Percentiles rank a stretch among this genome's conserved stretches.
phyloP scores from a whole-genome alignment of 306 rosid species.

The Prunus padus region DNA sequence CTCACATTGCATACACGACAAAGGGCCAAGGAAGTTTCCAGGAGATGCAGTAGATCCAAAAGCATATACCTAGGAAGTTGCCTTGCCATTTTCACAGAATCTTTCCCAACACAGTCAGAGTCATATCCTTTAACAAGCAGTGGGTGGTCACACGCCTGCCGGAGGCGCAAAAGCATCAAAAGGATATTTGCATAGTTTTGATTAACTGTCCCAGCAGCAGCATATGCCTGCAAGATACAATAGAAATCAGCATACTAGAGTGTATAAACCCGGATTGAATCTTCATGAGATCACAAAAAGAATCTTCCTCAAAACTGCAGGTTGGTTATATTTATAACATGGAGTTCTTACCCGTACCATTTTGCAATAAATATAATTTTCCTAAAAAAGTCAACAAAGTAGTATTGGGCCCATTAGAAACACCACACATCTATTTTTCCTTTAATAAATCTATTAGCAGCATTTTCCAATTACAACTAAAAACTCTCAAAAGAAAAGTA shows the following conservation, averaged over 20 bases:
- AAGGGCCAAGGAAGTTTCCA: slow-evolving; percentile 70
- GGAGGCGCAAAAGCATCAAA: slow-evolving; percentile 92
- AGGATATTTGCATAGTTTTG: slow-evolving; percentile 98
- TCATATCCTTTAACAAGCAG: slow-evolving; percentile 76
- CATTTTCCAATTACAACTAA: background rate
- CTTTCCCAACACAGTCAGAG: slow-evolving; percentile 63
- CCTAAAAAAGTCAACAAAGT: background rate
- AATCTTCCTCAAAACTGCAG: background rate
- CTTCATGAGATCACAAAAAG: background rate
- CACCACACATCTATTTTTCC: background rate
- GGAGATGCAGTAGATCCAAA: slow-evolving; percentile 50
- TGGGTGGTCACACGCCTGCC: slow-evolving; percentile 99
- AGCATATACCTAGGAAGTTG: slow-evolving; percentile 67
- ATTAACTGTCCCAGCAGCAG: slow-evolving; percentile 97
- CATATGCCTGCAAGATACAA: slow-evolving; percentile 78
- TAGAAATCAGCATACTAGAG: slow-evolving; percentile 20
- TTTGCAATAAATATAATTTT: background rate
- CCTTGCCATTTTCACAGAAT: slow-evolving; percentile 73
- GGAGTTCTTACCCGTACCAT: background rate
- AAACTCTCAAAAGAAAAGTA: background rate
- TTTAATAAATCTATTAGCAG: background rate
- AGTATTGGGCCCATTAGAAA: background rate
- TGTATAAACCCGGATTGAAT: background rate
- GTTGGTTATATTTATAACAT: background rate
- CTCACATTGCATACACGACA: slow-evolving; percentile 79